Base-by-base conservation (phyloP, 257 asterid genomes). In the Fraxinus excelsior region DNA sequence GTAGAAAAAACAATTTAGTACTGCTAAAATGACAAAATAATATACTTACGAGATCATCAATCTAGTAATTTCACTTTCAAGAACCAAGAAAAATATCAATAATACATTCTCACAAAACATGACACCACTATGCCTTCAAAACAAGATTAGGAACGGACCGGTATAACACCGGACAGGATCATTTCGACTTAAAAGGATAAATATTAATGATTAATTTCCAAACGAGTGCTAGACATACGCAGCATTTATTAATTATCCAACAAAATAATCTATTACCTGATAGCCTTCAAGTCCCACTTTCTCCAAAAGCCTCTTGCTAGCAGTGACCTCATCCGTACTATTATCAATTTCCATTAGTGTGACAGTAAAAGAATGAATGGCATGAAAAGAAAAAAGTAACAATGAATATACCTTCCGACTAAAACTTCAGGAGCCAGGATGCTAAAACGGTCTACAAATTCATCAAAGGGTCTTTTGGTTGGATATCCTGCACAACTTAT, bases 401-500 rank as follows among this genome's bases (percentile, higher is more conserved):
- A 71, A 65, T 60, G 29, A 53, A 8, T 76, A 80, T 88, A 96
- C 99, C 99, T 93, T 81, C 93, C 96, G 58, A 81, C 91, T 81
- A 93, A 86, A 81, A 87, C 96, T 79, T 96, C 98, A 70, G 99
- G 97, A 1, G 97, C 91, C 79, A 96, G 96, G 71, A 96, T 87
- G 70, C 97, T 96, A 83, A 96, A 96, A 72, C 99, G 97, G 82
- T 91, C 97, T 23, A 90, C 78, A 86, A 96, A 96, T 83, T 96
- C 99, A 83, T 79, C 77, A 79, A 96, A 96, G 14, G 89, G 94
- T 82, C 87, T 92, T 84, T 95, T 91, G 56, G 99, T 96, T 46
- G 98, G 99, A 87, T 93, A 96, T 66, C 99, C 99, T 70, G 99
- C 99, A 84, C 94, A 89, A 83, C 99, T 96, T 65, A 96, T 96